Evolutionary conservation across 805 yeast genomes (phyloP).

Genomic region (Clavispora phyllophila): DNA sequence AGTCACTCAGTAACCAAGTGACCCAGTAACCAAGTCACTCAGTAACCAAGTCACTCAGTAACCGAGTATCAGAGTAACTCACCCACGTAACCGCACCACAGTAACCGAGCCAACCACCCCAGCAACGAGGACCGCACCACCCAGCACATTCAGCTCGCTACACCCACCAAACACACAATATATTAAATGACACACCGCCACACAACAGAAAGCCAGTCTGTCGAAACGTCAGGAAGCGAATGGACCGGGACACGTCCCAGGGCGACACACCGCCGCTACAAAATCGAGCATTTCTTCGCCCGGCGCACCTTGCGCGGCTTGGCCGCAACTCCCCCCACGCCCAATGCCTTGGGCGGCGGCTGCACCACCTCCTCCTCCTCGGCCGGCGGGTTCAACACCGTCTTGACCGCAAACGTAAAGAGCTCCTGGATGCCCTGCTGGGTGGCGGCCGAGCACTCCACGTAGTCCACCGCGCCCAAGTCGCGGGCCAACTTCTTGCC

Average conservation of each 20-base stretch:
- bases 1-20: too few relatives aligned
- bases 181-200: neutral
- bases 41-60: too few relatives aligned
- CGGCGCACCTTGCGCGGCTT: slow-evolving; percentile 27
- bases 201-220: neutral
- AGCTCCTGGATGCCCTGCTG: slow-evolving; percentile 83
- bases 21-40: too few relatives aligned
- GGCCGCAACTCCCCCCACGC: slow-evolving; percentile 1
- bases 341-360: neutral
- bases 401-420: slow-evolving; percentile 75
- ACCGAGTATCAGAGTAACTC: too few relatives aligned
- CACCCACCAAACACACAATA: neutral
- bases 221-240: neutral
- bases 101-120: too few relatives aligned
- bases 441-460: slow-evolving; percentile 88
- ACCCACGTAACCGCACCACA: too few relatives aligned
- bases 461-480: slow-evolving; percentile 64
- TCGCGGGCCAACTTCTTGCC: slow-evolving; percentile 66
- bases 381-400: slow-evolving; percentile 54
- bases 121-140: neutral
- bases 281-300: slow-evolving; percentile 37
- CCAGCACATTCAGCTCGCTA: neutral
- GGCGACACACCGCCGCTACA: slow-evolving; percentile 15
- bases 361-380: slow-evolving; percentile 9
- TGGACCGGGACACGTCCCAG: slow-evolving; percentile 1